These are phyloP conservation scores for Biancaea sappan DNA, from an alignment of 306 rosid genomes.

Conservation along the genomic window DNA sequence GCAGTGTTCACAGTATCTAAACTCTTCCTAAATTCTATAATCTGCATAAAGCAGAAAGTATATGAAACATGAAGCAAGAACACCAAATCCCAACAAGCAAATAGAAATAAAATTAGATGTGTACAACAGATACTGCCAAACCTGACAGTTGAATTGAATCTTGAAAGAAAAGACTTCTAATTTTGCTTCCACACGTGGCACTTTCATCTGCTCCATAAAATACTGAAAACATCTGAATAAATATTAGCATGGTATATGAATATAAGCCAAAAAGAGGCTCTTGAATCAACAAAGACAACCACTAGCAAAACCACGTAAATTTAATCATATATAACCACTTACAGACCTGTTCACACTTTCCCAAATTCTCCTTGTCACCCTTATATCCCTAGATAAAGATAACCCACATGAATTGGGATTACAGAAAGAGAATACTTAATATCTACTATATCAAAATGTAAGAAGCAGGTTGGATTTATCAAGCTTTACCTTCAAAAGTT, in stretches of 20 bases:
- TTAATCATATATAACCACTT: conserved; percentile 28
- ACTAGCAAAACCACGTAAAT: background rate
- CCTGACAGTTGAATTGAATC: conserved; percentile 94
- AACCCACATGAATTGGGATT: conserved; percentile 41
- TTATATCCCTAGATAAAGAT: conserved; percentile 66
- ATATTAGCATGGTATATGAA: conserved; percentile 1
- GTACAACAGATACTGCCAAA: conserved; percentile 53
- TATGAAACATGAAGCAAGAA: conserved; percentile 30
- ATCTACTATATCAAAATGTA: conserved; percentile 26
- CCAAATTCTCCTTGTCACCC: conserved; percentile 82
- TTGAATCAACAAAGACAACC: conserved; percentile 18
- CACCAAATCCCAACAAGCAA: background rate
- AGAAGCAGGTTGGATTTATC: conserved; percentile 15
- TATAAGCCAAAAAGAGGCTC: background rate
- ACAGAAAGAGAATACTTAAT: conserved; percentile 24
- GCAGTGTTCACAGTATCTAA: conserved; percentile 80
- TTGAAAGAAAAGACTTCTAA: conserved; percentile 92
- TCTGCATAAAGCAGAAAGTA: conserved; percentile 51
- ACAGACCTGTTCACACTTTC: conserved; percentile 96
- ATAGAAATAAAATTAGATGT: conserved; percentile 21
- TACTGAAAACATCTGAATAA: conserved; percentile 56
- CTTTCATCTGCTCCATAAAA: conserved; percentile 96
- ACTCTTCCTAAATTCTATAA: conserved; percentile 81
- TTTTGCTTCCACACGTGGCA: conserved; percentile 97
- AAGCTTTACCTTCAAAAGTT: conserved; percentile 83